These are phyloP conservation scores for Trichopus zeylanicus DNA, from an alignment of 116 monocot species.

Conservation along the genomic window DNA sequence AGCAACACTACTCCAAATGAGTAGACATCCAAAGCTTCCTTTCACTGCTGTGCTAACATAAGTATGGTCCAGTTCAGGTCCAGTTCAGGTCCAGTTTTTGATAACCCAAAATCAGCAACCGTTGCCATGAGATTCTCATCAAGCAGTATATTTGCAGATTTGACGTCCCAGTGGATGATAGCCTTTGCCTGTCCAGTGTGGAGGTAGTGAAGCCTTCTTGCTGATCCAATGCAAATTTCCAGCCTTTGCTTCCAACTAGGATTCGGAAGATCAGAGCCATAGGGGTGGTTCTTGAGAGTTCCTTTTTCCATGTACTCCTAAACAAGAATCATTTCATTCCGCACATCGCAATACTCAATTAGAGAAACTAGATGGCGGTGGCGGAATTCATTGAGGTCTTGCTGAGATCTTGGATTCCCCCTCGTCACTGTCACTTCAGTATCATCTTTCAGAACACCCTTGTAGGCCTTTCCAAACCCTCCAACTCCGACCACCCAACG, in stretches of 20 bases:
- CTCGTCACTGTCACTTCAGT: conserved; percentile 56
- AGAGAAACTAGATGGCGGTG: conserved; percentile 60
- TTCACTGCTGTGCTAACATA: conserved; percentile 79
- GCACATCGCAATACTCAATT: conserved; percentile 58
- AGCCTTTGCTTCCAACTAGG: conserved; percentile 68
- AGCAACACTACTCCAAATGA: conserved; percentile 74
- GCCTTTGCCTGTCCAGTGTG: conserved; percentile 56
- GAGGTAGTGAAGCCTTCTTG: conserved; percentile 66
- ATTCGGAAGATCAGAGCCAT: conserved; percentile 30
- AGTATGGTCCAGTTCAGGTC: conserved; percentile 58
- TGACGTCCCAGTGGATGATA: conserved; percentile 73
- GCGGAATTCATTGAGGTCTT: conserved; percentile 63
- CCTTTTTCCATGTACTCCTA: conserved; percentile 83
- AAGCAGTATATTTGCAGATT: conserved; percentile 68
- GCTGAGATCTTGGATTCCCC: conserved; percentile 54
- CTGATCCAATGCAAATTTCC: conserved; percentile 63
- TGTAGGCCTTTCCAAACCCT: conserved; percentile 72
- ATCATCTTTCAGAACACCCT: conserved; percentile 39
- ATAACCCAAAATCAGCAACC: conserved; percentile 71
- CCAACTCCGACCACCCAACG: conserved; percentile 55
- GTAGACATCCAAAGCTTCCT: conserved; percentile 80
- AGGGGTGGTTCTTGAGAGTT: conserved; percentile 53
- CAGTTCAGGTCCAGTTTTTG: conserved; percentile 66
- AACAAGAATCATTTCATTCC: conserved; percentile 63
- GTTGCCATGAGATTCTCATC: conserved; percentile 52